Base-by-base conservation (phyloP, 2,329 filamentous ascomycete genomes). In the Alternaria sp. region DNA sequence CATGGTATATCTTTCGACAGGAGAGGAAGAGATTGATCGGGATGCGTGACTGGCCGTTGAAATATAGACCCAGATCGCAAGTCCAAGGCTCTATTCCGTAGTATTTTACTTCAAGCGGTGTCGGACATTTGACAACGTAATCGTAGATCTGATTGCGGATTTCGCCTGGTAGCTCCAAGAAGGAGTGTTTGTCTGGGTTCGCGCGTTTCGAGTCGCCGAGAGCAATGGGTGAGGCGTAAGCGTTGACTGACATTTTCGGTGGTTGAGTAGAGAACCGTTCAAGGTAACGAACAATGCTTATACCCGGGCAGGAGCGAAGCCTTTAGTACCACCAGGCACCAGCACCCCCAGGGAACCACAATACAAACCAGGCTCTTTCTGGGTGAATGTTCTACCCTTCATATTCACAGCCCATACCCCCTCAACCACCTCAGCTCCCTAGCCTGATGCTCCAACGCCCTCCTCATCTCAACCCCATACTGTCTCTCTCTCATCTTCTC, bases 381-480 rank as follows among this genome's bases (percentile, higher is more conserved):
- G 32, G n/a, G 32, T 36, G 32, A 36, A 36, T 36, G 7, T n/a
- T 36, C 11, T 5, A 10, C 21, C 19, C 44, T 12, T 23, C 32
- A 2, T 15, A 15, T 36, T 36, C 47, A 82, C 78, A 88, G 78
- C 15, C 88, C 90, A 70, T 93, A 83, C 25, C 88, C 88, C 67
- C 87, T 87, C 77, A 95, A 87, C 79, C 92, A 93, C 68, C 89
- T 85, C 62, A 91, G 88, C 78, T 96, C 93, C 75, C 93, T 89
- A 10, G 92, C 93, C 80, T 96, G 93, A 67, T 85, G 84, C 80
- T 92, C 88, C 62, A 97, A 81, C 19, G 92, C 92, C 70, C 85
- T 83, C 66, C 92, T 86, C 91, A 97, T 94, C 69, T 83, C 87
- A 57, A 87, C 84, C n/a, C 85, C 84, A 79, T 95, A 94, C 61